phyloP scores from a whole-genome alignment of 75 land plant genomes.

The Adiantum capillusveneris region DNA sequence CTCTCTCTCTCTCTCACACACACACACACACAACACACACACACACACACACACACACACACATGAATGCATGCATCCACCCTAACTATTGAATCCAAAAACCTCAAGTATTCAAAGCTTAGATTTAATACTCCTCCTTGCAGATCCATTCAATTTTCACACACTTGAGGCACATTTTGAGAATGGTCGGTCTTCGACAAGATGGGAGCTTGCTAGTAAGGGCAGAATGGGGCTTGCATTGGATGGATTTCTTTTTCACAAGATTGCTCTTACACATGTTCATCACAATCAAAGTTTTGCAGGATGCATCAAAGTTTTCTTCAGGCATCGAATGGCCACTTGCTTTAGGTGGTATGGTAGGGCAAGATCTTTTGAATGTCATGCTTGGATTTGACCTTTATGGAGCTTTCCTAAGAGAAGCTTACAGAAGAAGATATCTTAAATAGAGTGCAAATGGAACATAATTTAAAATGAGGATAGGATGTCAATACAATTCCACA shows the following conservation, averaged over 20 bases:
- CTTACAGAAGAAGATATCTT: too few relatives aligned
- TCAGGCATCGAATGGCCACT: conserved; percentile 68
- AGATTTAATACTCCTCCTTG: too few relatives aligned
- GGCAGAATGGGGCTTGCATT: conserved; percentile 65
- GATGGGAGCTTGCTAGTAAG: conserved; percentile 27
- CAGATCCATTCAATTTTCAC: conserved; percentile 85
- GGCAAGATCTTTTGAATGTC: conserved; percentile 71
- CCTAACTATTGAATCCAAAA: too few relatives aligned
- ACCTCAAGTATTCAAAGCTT: too few relatives aligned
- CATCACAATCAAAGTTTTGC: conserved; percentile 63
- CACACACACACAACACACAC: too few relatives aligned
- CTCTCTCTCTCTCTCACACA: too few relatives aligned
- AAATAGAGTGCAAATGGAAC: too few relatives aligned
- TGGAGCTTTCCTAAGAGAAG: conserved; percentile 59
- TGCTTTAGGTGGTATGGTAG: conserved; percentile 74
- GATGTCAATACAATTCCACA: too few relatives aligned
- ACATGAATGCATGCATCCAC: too few relatives aligned
- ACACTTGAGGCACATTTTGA: conserved; percentile 55
- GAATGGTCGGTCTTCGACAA: conserved; percentile 60
- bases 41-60: too few relatives aligned
- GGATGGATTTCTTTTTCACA: conserved; percentile 54
- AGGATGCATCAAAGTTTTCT: conserved; percentile 59
- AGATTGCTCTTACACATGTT: conserved; percentile 49
- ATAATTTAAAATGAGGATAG: too few relatives aligned
- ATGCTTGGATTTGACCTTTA: conserved; percentile 69